phyloP scores from a whole-genome alignment of 139 green algal species.

The Ulvella scutata region DNA sequence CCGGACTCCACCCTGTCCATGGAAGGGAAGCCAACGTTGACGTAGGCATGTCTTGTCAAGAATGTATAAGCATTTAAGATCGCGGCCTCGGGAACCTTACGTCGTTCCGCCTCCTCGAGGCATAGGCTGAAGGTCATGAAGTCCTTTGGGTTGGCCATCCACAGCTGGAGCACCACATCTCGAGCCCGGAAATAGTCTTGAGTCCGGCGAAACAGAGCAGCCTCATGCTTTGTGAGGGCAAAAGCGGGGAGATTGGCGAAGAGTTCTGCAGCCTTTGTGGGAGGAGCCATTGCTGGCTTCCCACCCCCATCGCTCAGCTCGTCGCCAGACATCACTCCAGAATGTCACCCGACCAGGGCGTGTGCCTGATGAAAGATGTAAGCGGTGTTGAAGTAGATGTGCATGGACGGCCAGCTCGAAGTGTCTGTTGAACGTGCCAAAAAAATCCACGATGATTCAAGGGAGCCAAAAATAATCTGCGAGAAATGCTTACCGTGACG shows the following conservation, averaged over 20 bases:
- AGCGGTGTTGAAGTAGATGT: too few species aligned
- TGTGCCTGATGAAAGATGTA: too few species aligned
- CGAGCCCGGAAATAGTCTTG: background rate
- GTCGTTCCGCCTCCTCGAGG: background rate
- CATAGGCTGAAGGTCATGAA: background rate
- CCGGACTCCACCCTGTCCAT: background rate
- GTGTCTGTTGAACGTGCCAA: too few species aligned
- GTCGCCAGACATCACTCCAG: too few species aligned
- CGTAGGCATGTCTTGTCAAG: background rate
- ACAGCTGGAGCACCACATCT: background rate
- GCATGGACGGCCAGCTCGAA: too few species aligned
- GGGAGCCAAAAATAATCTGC: too few species aligned
- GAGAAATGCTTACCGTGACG: too few species aligned
- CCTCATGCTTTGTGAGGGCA: background rate
- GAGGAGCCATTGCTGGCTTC: too few species aligned
- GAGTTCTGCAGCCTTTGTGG: too few species aligned
- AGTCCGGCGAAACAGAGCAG: background rate
- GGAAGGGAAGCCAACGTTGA: background rate
- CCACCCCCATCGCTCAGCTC: too few species aligned
- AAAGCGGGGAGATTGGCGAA: background rate
- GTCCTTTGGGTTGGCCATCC: background rate
- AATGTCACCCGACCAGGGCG: too few species aligned
- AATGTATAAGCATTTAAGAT: slow-evolving; percentile 1
- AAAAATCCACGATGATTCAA: too few species aligned
- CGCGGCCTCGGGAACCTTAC: background rate